phyloP scores from a whole-genome alignment of 2,329 filamentous ascomycete genomes.

The Ophiostoma ulmi region DNA sequence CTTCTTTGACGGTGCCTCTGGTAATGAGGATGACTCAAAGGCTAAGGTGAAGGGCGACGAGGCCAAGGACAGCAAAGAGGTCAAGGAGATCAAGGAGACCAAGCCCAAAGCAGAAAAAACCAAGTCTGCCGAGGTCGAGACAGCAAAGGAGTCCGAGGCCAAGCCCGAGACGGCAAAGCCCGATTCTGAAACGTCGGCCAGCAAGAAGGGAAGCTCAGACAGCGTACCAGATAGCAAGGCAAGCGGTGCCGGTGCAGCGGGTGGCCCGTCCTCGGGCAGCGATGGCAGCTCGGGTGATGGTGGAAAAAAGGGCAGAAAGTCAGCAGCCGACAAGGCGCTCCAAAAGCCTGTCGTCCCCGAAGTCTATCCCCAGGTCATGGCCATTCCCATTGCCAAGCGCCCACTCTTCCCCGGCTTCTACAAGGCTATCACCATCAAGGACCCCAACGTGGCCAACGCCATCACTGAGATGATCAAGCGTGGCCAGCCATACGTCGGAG shows the following conservation, averaged over 20 bases:
- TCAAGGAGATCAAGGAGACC: constrained; percentile 7
- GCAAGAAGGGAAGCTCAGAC: constrained; percentile 41
- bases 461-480: constrained; percentile 96
- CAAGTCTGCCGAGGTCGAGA: constrained; percentile 14
- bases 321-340: constrained; percentile 62
- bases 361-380: constrained; percentile 95
- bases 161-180: constrained; percentile 30
- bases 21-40: constrained; percentile 22
- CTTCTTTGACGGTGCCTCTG: constrained; percentile 25
- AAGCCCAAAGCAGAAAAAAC: constrained; percentile 14
- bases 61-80: constrained; percentile 18
- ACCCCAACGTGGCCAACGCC: constrained; percentile 83
- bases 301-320: constrained; percentile 67
- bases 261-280: constrained; percentile 39
- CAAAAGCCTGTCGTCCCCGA: constrained; percentile 88
- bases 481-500: constrained; percentile 94
- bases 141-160: constrained; percentile 29
- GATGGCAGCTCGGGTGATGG: constrained; percentile 52
- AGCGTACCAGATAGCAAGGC: constrained; percentile 41
- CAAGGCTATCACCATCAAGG: constrained; percentile 94
- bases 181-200: constrained; percentile 36
- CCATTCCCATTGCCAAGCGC: constrained; percentile 88
- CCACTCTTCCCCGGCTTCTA: constrained; percentile 97
- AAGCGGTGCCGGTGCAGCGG: constrained; percentile 19
- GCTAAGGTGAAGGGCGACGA: constrained; percentile 26